phyloP scores from a whole-genome alignment of 1,139 yeast species.

The Lodderomyces orthopsilosis region DNA sequence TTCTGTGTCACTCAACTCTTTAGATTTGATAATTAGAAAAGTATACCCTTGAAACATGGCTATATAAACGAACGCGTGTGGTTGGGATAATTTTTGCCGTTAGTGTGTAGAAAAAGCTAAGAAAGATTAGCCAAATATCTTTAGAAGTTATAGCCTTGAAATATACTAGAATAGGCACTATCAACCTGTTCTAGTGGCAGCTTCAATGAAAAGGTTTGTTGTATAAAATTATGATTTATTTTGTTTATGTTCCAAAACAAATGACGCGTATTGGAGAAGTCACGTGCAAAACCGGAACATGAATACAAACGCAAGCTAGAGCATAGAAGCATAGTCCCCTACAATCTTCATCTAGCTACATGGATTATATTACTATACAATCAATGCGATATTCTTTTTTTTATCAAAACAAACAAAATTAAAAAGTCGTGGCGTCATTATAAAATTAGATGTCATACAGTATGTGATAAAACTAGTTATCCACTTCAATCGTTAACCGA shows the following conservation, averaged over 20 bases:
- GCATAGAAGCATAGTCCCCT: too few species aligned
- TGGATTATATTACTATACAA: slow-evolving; percentile 1
- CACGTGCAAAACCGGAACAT: too few species aligned
- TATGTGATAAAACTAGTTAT: background rate
- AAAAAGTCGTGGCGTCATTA: slow-evolving; percentile 3
- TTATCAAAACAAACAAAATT: background rate
- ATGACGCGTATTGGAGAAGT: background rate
- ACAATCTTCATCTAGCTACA: background rate
- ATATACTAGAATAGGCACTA: background rate
- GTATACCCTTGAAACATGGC: slow-evolving; percentile 38
- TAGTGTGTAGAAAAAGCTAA: too few species aligned
- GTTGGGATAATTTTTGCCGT: background rate
- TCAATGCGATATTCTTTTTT: background rate
- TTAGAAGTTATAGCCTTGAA: background rate
- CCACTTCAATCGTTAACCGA: slow-evolving; percentile 14
- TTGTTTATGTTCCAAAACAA: background rate
- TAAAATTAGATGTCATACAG: background rate
- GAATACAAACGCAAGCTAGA: too few species aligned
- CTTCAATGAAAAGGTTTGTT: too few species aligned
- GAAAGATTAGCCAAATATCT: background rate
- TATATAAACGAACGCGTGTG: background rate
- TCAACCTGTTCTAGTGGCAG: background rate
- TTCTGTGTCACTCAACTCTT: slow-evolving; percentile 17
- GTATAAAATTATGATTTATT: background rate
- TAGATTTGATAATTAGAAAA: slow-evolving; percentile 41